Percentiles rank a stretch among this genome's conserved stretches.
These are phyloP conservation scores for Periconia sp. DNA, from an alignment of 2,329 filamentous ascomycete genomes.

Conservation along the genomic window DNA sequence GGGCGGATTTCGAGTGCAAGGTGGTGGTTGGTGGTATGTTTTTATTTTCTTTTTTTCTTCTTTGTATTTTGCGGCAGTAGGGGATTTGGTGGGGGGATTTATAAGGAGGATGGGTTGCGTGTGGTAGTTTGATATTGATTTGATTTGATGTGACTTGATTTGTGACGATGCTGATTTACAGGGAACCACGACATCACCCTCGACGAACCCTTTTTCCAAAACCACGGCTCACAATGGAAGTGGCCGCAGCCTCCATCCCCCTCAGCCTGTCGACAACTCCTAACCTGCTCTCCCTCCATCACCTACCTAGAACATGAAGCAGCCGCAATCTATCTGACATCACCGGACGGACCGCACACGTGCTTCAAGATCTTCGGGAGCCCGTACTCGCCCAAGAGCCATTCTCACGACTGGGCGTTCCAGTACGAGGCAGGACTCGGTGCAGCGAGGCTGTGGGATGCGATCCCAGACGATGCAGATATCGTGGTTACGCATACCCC, in stretches of 20 bases:
- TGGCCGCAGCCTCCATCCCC: conserved; percentile 58
- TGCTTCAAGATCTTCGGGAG: conserved; percentile 71
- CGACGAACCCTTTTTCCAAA: conserved; percentile 62
- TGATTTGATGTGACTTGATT: too few species aligned
- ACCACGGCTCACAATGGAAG: conserved; percentile 58
- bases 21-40: conserved; percentile 67
- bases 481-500: conserved; percentile 74
- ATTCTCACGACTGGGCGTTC: conserved; percentile 65
- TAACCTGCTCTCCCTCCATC: conserved; percentile 55
- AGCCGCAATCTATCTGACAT: conserved; percentile 56
- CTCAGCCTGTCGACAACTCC: conserved; percentile 56
- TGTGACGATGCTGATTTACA: conserved; percentile 32
- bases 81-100: too few species aligned
- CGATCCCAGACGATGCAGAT: conserved; percentile 63
- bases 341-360: conserved; percentile 59
- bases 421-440: conserved; percentile 53
- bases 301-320: conserved; percentile 66
- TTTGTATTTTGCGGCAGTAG: too few species aligned
- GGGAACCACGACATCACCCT: conserved; percentile 77
- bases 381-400: conserved; percentile 60
- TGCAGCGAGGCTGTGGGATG: conserved; percentile 58
- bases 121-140: too few species aligned
- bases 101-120: too few species aligned
- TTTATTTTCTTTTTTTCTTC: neutral
- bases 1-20: conserved; percentile 68